A percentile compares a stretch with the other conserved stretches of the same genome.
phyloP scores from a whole-genome alignment of 2,329 filamentous ascomycete species.

The Escovopsis weberi region DNA sequence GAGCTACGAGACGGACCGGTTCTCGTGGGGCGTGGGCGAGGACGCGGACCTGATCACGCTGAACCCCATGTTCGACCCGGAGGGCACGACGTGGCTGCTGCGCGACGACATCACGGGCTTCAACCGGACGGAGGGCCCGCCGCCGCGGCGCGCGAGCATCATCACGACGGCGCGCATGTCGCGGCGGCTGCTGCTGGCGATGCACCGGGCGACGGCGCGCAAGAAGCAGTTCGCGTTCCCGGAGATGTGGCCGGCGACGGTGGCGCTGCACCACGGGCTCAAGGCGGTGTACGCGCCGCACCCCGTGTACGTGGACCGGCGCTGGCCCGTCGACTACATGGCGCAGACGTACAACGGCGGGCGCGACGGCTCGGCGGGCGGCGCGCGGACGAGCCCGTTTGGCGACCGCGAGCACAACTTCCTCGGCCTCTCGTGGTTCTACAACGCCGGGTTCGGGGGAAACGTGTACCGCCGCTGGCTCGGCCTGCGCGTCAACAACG shows the following conservation, averaged over 20 bases:
- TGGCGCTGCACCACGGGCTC: conserved; percentile 78
- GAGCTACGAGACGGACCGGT: conserved; percentile 60
- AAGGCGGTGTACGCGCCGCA: conserved; percentile 89
- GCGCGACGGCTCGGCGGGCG: conserved; percentile 60
- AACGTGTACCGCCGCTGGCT: conserved; percentile 79
- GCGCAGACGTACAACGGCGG: conserved; percentile 70
- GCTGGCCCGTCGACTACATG: conserved; percentile 70
- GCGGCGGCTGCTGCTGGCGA: conserved; percentile 60
- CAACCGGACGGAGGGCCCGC: conserved; percentile 44
- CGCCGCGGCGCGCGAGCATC: conserved; percentile 70
- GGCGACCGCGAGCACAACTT: conserved; percentile 85
- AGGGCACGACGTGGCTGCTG: conserved; percentile 72
- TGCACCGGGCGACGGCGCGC: conserved; percentile 80
- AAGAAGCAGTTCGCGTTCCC: conserved; percentile 84
- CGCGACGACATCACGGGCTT: conserved; percentile 75
- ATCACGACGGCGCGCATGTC: conserved; percentile 80
- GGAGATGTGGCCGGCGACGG: conserved; percentile 89
- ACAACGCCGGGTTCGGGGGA: conserved; percentile 67
- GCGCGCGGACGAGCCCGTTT: conserved; percentile 56
- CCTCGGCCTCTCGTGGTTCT: conserved; percentile 79
- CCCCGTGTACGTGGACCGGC: conserved; percentile 72
- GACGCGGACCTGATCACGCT: conserved; percentile 86
- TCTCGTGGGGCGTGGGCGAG: conserved; percentile 77
- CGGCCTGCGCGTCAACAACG: conserved; percentile 64
- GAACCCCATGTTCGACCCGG: conserved; percentile 82